These are phyloP conservation scores for Moesziomyces globuligerus DNA, from an alignment of 1,284 basidiomycete genomes.

Conservation along the genomic window DNA sequence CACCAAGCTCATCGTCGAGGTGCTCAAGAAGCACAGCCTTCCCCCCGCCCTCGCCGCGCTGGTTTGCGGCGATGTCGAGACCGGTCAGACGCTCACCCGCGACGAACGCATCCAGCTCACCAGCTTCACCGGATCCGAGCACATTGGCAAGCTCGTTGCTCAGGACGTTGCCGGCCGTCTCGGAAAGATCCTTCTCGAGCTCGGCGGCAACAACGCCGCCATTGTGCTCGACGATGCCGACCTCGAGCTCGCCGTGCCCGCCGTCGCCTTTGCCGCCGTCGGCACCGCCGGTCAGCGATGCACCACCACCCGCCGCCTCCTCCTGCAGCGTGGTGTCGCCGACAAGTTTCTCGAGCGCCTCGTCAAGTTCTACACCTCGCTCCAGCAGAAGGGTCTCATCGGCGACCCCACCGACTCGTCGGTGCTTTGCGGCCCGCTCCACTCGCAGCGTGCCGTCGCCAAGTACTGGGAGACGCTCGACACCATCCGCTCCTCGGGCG, in stretches of 20 bases:
- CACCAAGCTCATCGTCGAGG: conserved; percentile 81
- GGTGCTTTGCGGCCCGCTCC: conserved; percentile 88
- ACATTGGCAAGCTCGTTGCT: conserved; percentile 83
- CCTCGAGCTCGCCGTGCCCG: conserved; percentile 83
- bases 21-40: conserved; percentile 82
- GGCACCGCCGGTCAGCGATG: conserved; percentile 95
- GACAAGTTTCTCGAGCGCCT: conserved; percentile 79
- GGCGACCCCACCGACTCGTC: conserved; percentile 81
- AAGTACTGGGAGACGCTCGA: conserved; percentile 76
- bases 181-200: conserved; percentile 84
- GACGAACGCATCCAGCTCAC: conserved; percentile 77
- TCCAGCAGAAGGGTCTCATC: conserved; percentile 71
- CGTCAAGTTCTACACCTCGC: conserved; percentile 76
- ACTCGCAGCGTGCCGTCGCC: conserved; percentile 76
- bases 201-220: conserved; percentile 95
- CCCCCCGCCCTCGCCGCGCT: conserved; percentile 84
- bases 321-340: conserved; percentile 84
- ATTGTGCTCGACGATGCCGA: conserved; percentile 94
- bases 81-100: conserved; percentile 81
- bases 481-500: conserved; percentile 75
- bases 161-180: conserved; percentile 81
- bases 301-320: conserved; percentile 88
- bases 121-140: conserved; percentile 92
- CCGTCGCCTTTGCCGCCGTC: conserved; percentile 91
- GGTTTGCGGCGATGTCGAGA: conserved; percentile 82